These are phyloP conservation scores for Diutina siamensis DNA, from an alignment of 1,139 yeast species.

Conservation along the genomic window DNA sequence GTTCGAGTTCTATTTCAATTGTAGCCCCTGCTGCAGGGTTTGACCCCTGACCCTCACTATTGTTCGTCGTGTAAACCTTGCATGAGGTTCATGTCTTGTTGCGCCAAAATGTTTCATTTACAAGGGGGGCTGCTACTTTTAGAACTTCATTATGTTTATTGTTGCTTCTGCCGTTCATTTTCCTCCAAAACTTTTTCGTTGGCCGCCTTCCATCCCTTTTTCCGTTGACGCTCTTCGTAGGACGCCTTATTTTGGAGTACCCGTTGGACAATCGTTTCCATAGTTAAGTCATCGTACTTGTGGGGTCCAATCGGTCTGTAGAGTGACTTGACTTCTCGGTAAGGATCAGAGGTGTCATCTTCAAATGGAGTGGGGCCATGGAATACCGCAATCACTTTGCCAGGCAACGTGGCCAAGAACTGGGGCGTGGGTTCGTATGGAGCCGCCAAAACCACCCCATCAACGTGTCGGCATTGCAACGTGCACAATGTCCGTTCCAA, in stretches of 20 bases:
- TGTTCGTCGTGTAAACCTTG: too few relatives aligned
- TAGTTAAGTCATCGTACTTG: conserved; percentile 46
- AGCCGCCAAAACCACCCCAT: conserved; percentile 60
- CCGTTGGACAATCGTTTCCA: conserved; percentile 55
- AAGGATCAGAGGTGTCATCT: conserved; percentile 20
- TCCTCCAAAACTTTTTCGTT: conserved; percentile 2
- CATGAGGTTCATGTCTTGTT: too few relatives aligned
- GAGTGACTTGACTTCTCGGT: conserved; percentile 18
- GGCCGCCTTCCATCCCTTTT: conserved; percentile 63
- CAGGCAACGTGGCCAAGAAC: conserved; percentile 28
- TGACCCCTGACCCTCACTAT: too few relatives aligned
- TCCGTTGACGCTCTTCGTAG: conserved; percentile 69
- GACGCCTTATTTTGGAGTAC: conserved; percentile 54
- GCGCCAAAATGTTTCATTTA: too few relatives aligned
- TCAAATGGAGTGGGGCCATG: conserved; percentile 50
- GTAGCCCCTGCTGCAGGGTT: too few relatives aligned
- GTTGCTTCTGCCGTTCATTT: background rate
- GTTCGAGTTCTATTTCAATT: background rate
- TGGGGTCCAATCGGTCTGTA: conserved; percentile 40
- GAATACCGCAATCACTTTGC: conserved; percentile 34
- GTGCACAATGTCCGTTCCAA: conserved; percentile 82
- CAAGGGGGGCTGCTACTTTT: too few relatives aligned
- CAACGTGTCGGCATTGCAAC: conserved; percentile 77
- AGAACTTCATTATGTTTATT: too few relatives aligned
- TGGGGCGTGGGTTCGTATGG: conserved; percentile 40